Evolutionary conservation across 257 asterid genomes (phyloP), one percentile per base, ranked within the genome.

Genomic region (Scutellaria minor): DNA sequence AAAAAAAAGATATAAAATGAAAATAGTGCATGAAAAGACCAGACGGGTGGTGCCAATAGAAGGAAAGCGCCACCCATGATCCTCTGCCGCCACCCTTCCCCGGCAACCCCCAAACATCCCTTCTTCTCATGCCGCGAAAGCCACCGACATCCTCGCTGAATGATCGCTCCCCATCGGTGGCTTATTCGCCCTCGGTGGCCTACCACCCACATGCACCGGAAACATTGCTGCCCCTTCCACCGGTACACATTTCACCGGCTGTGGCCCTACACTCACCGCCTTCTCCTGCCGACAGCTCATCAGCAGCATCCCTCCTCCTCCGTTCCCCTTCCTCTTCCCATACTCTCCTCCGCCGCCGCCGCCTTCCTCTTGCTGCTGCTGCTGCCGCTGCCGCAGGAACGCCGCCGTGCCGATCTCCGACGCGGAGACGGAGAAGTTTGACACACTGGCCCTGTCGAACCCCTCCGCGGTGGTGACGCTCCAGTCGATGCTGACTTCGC

Each of bases 391-490:
- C 64, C 87, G 76, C 22, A 68, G 4, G 12, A 76, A 61, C n/a
- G 81, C 74, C 3, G 77, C 68, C 11, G 68, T 79, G 9, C 84
- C 91, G 2, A 81, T 62, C 24, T 90, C 93, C 0, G 96, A 85
- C 13, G 85, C 87, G 1, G 88, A 71, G 5, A 76, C 45, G 6
- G 95, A 89, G 79, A 84, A 85, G 68, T 83, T 89, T 3, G 91
- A 73, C 7, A 87, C 68, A 66, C 96, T 87, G 27, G 87, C 88
- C 67, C 76, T 66, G 67, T 90, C 96, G 74, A 78, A 85, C 0
- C 95, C 96, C 78, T 89, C 97, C 9, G 97, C 98, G 3, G 98
- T 92, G 7, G 96, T 87, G 2, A 92, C 98, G 71, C 97, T 90
- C 98, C 98, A 92, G 75, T 87, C 97, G 3, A 92, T 79, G 76